phyloP scores from a whole-genome alignment of 2,329 filamentous ascomycete genomes.

The Dactylella cylindrospora region DNA sequence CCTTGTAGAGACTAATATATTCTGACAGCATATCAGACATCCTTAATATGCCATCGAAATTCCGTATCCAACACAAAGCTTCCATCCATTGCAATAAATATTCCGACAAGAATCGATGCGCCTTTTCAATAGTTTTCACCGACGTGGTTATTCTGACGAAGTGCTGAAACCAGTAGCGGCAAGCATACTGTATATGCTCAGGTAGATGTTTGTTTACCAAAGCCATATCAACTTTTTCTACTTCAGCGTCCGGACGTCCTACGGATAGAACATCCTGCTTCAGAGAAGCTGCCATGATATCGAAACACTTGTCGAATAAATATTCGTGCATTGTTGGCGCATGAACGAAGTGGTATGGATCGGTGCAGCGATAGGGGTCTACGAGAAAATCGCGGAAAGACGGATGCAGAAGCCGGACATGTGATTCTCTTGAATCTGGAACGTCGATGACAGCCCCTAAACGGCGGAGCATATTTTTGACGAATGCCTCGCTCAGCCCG shows the following conservation, averaged over 20 bases:
- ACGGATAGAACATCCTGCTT: neutral
- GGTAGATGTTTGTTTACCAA: no score
- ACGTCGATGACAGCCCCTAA: neutral
- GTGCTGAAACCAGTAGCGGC: slow-evolving; percentile 16
- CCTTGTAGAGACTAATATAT: no score
- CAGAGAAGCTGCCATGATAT: neutral
- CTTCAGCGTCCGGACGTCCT: no score
- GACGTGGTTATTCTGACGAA: neutral
- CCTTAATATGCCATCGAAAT: no score
- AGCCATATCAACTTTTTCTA: no score
- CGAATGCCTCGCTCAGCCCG: no score
- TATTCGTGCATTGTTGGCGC: no score
- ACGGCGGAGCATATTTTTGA: neutral
- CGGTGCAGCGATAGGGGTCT: neutral
- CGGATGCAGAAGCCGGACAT: slow-evolving; percentile 6
- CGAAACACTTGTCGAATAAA: slow-evolving; percentile 3
- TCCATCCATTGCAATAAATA: slow-evolving; percentile 7
- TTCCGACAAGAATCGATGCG: slow-evolving; percentile 2
- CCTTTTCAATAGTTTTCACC: neutral
- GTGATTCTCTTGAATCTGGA: neutral
- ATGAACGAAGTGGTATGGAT: no score
- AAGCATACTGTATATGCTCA: no score
- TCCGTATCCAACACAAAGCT: slow-evolving; percentile 10
- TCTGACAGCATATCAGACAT: no score
- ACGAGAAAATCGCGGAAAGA: slow-evolving; percentile 15